Base-by-base conservation (phyloP, 805 yeast species). In the Isabelozyma heimii region DNA sequence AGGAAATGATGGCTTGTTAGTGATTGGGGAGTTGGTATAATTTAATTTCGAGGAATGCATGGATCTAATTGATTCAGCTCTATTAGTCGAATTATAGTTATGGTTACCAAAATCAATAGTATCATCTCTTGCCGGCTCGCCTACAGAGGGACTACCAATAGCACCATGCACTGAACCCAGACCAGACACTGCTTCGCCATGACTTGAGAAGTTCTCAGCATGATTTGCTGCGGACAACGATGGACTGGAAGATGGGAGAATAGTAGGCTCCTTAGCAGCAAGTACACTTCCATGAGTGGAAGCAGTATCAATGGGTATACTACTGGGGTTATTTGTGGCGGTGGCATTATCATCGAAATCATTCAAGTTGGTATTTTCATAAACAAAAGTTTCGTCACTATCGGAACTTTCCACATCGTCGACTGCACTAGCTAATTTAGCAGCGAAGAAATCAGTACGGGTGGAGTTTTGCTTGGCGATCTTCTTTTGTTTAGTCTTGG, bases 371-470 rank as follows among this genome's bases (percentile, higher is more conserved):
- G 24, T 20, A 43, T 73, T 81, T 59, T 91, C 97, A 65, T 92
- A 92, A n/a, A 92, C 97, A 75, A 94, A 92, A 1, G 96, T 90
- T 65, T 94, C 99, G 57, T 91, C 97, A 24, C 91, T 83, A 63
- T 91, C 97, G 33, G 91, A 85, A 39, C 87, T 83, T 52, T 87
- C 89, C 41, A 83, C 91, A 57, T 90, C 97, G 53, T 87, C 96
- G 4, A 92, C 95, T 0, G 98, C 98, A 48, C 90, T 85, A 8
- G 97, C 98, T 52, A 94, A 75, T 57, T 87, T 88, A 0, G 98
- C 97, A 8, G 97, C 98, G 66, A 94, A 94, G 51, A 90, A 82
- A 61, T 91, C 98, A 0, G 97, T 94, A 60, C 91, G 80, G 7
- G 96, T 83, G 3, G 89, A 80, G 53, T 76, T 80, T 51, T 80